Percentiles rank a stretch among this genome's conserved stretches.
Conservation (phyloP, 2,329 filamentous ascomycete genomes). For the Pseudogymnoascus sp. region DNA sequence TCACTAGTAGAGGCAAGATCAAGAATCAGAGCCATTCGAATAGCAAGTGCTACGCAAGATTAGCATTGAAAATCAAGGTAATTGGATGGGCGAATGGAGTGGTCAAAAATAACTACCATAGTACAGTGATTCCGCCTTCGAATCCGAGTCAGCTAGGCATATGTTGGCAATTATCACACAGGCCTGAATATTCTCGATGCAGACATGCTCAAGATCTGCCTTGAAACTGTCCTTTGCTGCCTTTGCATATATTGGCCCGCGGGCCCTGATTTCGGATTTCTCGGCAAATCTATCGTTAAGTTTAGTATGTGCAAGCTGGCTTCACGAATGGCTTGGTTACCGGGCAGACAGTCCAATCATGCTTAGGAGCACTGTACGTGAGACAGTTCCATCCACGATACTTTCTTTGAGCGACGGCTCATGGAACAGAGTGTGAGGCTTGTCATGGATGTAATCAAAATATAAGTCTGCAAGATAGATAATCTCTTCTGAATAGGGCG, state of each 20-base stretch:
- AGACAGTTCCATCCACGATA: conserved; percentile 16
- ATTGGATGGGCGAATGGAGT: not conserved
- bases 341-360: conserved; percentile 22
- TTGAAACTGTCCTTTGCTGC: conserved; percentile 23
- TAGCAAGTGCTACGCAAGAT: conserved; percentile 23
- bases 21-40: conserved; percentile 30
- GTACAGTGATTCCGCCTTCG: conserved; percentile 30
- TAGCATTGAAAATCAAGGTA: not conserved
- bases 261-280: conserved; percentile 15
- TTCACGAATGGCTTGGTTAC: conserved; percentile 11
- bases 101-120: conserved; percentile 21
- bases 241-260: conserved; percentile 13
- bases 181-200: conserved; percentile 30
- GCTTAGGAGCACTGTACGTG: conserved; percentile 17
- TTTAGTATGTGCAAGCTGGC: not conserved
- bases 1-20: conserved; percentile 20
- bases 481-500: not conserved
- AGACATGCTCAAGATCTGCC: conserved; percentile 27
- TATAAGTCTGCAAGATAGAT: conserved; percentile 20
- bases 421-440: conserved; percentile 24
- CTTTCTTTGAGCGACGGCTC: conserved; percentile 19
- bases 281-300: conserved; percentile 16
- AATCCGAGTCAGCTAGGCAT: conserved; percentile 25
- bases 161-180: conserved; percentile 30
- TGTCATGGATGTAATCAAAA: conserved; percentile 22